phyloP scores from a whole-genome alignment of 768 basidiomycete genomes.

The Candolleomyces eurysporus region DNA sequence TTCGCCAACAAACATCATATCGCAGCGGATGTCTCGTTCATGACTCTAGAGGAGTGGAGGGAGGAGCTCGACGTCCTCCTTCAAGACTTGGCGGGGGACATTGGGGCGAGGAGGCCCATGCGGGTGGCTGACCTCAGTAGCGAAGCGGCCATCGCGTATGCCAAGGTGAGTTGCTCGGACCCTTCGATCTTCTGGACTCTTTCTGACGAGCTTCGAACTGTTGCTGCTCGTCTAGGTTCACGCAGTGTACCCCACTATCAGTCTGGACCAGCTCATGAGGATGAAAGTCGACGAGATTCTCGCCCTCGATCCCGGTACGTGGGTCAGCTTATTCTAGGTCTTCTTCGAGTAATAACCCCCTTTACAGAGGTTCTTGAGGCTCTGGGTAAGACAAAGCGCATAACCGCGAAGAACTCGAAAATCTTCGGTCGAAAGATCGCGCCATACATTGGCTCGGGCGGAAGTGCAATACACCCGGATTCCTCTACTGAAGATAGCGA shows the following conservation, averaged over 20 bases:
- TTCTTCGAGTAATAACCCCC: background rate
- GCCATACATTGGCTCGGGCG: conserved; percentile 62
- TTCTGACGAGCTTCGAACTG: background rate
- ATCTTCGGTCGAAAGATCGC: conserved; percentile 51
- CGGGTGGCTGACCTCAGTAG: conserved; percentile 47
- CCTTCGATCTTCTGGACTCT: background rate
- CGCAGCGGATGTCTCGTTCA: conserved; percentile 57
- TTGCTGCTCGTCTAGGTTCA: conserved; percentile 40
- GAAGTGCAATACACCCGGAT: conserved; percentile 7
- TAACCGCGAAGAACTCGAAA: conserved; percentile 48
- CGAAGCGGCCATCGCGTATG: conserved; percentile 61
- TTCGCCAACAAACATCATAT: conserved; percentile 41
- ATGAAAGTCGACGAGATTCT: conserved; percentile 55
- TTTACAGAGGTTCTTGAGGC: conserved; percentile 40
- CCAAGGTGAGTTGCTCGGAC: conserved; percentile 36
- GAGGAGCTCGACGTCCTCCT: conserved; percentile 52
- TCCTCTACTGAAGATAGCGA: conserved; percentile 34
- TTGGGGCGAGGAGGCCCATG: conserved; percentile 44
- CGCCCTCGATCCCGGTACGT: conserved; percentile 42
- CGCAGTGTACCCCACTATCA: conserved; percentile 55
- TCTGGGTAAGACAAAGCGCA: conserved; percentile 52
- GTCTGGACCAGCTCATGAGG: conserved; percentile 43
- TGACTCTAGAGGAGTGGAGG: conserved; percentile 54
- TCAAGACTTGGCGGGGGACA: conserved; percentile 53
- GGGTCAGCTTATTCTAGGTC: background rate